These are phyloP conservation scores for Paraleonurus japonicus DNA, from an alignment of 257 asterid species.

Conservation along the genomic window DNA sequence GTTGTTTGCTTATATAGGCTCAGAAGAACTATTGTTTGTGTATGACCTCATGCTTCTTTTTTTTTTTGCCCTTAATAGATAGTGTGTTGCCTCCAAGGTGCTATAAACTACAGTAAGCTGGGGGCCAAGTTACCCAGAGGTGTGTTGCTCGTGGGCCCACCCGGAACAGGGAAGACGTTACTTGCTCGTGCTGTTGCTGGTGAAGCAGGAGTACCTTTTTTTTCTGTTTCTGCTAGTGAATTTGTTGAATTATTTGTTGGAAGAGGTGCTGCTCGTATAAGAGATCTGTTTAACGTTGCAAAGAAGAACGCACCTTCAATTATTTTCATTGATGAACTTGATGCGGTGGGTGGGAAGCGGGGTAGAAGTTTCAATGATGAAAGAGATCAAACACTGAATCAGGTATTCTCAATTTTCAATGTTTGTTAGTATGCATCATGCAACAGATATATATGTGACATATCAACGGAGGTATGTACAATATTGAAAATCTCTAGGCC, in stretches of 20 bases:
- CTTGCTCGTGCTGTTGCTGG: conserved; percentile 99
- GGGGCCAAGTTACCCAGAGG: conserved; percentile 97
- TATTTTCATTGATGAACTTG: conserved; percentile 92
- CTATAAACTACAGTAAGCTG: conserved; percentile 80
- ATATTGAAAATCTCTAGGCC: background rate
- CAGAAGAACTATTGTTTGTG: background rate
- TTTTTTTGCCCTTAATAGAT: conserved; percentile 42
- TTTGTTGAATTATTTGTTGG: conserved; percentile 97
- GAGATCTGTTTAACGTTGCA: conserved; percentile 86
- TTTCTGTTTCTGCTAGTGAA: conserved; percentile 96
- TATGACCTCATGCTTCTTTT: background rate
- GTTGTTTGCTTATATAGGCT: conserved; percentile 5
- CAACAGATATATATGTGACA: background rate
- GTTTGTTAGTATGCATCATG: background rate
- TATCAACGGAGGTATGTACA: background rate
- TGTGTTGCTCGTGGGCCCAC: conserved; percentile 96
- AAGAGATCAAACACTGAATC: conserved; percentile 95
- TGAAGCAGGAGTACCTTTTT: conserved; percentile 95
- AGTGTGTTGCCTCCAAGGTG: conserved; percentile 89
- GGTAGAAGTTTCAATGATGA: conserved; percentile 98
- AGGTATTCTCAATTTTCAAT: conserved; percentile 43
- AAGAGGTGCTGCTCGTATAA: conserved; percentile 95
- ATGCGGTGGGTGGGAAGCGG: conserved; percentile 97
- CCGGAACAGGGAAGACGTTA: conserved; percentile 93
- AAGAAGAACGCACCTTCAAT: conserved; percentile 92